phyloP scores from a whole-genome alignment of 2,329 filamentous ascomycete genomes.

The Pyrenophora teres region DNA sequence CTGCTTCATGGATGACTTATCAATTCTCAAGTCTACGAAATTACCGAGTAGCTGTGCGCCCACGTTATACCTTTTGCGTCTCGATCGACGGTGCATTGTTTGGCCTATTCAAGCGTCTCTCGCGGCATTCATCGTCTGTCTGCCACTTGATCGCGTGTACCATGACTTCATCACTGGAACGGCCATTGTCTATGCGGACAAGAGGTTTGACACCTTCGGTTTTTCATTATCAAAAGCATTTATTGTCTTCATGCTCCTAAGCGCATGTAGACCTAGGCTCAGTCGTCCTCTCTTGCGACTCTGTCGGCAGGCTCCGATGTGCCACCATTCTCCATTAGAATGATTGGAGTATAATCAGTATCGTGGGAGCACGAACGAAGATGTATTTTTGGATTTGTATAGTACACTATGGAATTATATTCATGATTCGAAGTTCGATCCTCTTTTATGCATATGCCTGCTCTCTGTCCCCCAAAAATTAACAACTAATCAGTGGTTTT shows the following conservation, averaged over 20 bases:
- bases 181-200: slow-evolving; percentile 2
- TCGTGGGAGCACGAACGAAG: not conserved
- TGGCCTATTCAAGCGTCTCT: not conserved
- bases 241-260: slow-evolving; percentile 11
- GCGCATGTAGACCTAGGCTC: not conserved
- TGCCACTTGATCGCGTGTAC: slow-evolving; percentile 2
- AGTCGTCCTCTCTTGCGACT: not conserved
- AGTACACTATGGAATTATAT: slow-evolving; percentile 4
- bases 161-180: slow-evolving; percentile 1
- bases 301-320: slow-evolving; percentile 2
- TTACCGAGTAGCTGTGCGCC: not conserved
- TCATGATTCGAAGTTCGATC: no score
- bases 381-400: slow-evolving; percentile 8
- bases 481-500: not conserved
- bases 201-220: not conserved
- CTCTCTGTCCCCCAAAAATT: no score
- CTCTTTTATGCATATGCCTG: no score
- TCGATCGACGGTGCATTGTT: slow-evolving; percentile 2
- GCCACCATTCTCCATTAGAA: not conserved
- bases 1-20: slow-evolving; percentile 16
- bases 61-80: not conserved
- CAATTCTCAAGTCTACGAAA: slow-evolving; percentile 1
- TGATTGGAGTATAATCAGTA: not conserved
- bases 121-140: not conserved
- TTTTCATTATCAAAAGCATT: slow-evolving; percentile 12